A percentile compares a stretch with the other conserved stretches of the same genome.
These are phyloP conservation scores for Wickerhamiella spandovensis DNA, from an alignment of 805 yeast species.

Conservation along the genomic window DNA sequence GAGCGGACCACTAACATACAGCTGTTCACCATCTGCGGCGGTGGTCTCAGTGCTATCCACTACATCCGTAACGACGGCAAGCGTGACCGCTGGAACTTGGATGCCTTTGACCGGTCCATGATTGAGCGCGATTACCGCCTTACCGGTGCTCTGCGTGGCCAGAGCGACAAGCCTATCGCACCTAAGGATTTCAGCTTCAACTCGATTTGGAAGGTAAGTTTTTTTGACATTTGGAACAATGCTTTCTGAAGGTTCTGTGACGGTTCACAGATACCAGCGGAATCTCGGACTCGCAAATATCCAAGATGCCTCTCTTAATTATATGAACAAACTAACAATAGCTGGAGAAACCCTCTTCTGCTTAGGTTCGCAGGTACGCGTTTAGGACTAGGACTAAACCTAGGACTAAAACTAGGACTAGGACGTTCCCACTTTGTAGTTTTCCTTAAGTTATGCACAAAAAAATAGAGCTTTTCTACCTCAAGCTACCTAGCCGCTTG, in stretches of 20 bases:
- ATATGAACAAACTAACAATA: neutral
- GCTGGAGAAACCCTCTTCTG: conserved; percentile 1
- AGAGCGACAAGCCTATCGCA: conserved; percentile 50
- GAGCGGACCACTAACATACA: conserved; percentile 6
- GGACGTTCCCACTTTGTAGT: neutral
- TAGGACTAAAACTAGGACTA: neutral
- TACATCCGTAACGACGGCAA: conserved; percentile 36
- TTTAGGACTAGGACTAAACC: neutral
- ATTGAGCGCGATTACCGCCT: conserved; percentile 65
- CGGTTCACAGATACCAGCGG: too few species aligned
- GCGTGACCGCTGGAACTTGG: conserved; percentile 40
- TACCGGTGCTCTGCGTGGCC: conserved; percentile 64
- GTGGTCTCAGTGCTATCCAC: conserved; percentile 32
- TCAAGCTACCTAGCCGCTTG: too few species aligned
- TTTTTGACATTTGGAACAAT: too few species aligned
- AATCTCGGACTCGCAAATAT: too few species aligned
- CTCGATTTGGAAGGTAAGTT: conserved; percentile 30
- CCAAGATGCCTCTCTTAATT: too few species aligned
- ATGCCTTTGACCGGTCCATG: conserved; percentile 38
- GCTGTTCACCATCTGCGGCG: conserved; percentile 43
- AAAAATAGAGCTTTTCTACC: neutral
- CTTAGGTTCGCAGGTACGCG: neutral
- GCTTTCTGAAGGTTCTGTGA: too few species aligned
- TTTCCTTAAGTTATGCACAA: neutral
- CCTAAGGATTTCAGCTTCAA: conserved; percentile 69